A percentile compares a stretch with the other conserved stretches of the same genome.
Evolutionary conservation across 495 filamentous ascomycete genomes (phyloP).

Genomic region (Usnea hakonensis): DNA sequence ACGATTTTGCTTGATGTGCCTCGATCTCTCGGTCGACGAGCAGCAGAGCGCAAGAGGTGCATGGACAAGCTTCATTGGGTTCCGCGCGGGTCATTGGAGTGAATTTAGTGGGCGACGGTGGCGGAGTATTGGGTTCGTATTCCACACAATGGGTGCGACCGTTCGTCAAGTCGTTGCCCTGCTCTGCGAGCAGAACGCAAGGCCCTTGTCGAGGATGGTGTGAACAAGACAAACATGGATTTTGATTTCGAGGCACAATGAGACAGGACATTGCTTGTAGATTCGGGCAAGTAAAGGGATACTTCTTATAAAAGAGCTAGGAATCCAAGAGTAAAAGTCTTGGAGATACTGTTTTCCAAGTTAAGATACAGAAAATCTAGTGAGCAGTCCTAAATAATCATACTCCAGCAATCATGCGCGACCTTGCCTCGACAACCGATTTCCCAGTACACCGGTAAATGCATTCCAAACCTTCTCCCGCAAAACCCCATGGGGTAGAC

Average conservation of each 20-base stretch:
- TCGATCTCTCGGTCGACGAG: constrained; percentile 3
- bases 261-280: not conserved
- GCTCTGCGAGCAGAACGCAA: not conserved
- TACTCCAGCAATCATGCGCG: too few species aligned
- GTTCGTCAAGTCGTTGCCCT: not conserved
- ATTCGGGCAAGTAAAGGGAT: not conserved
- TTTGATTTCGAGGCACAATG: not conserved
- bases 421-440: too few species aligned
- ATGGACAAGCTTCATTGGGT: not conserved
- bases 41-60: not conserved
- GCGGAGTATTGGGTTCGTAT: constrained; percentile 1
- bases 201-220: not conserved
- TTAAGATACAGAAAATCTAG: not conserved
- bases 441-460: not conserved
- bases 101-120: not conserved
- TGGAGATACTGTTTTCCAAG: not conserved
- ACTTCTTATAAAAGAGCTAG: not conserved
- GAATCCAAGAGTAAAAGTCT: not conserved
- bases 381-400: too few species aligned
- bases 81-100: not conserved
- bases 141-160: not conserved
- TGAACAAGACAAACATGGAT: not conserved
- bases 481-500: not conserved
- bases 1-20: not conserved
- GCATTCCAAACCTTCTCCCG: not conserved